Percentiles rank a stretch among this genome's conserved stretches.
Conservation (phyloP, 2,329 filamentous ascomycete genomes). For the Microdochium nivale region DNA sequence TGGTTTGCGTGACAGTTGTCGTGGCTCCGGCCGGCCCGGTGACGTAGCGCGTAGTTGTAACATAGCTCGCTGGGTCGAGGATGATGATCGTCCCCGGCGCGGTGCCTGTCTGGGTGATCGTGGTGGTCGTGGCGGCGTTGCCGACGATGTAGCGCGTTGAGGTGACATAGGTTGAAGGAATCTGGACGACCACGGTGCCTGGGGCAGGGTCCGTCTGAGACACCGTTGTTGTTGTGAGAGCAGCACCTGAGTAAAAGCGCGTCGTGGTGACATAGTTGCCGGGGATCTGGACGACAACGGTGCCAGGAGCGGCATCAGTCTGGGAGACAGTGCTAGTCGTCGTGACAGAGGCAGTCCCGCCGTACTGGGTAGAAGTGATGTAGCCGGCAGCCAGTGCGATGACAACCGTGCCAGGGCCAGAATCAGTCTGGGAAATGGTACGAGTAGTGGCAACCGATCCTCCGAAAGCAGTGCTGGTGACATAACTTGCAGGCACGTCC, state of each 20-base stretch:
- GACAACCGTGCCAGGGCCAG: neutral
- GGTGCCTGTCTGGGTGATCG: neutral
- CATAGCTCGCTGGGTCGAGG: neutral
- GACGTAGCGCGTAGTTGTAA: neutral
- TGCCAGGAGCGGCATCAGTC: neutral
- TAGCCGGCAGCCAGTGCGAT: neutral
- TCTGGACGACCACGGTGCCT: neutral
- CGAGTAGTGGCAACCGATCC: neutral
- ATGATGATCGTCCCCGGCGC: neutral
- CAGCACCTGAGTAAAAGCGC: neutral
- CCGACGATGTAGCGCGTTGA: neutral
- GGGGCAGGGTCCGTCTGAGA: neutral
- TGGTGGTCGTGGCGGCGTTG: neutral
- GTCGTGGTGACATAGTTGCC: conserved; percentile 1
- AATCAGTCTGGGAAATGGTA: neutral
- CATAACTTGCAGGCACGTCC: neutral
- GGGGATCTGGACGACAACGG: neutral
- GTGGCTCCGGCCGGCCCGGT: neutral
- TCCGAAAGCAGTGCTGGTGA: neutral
- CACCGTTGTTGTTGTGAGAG: neutral
- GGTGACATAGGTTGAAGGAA: neutral
- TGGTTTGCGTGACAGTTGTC: neutral
- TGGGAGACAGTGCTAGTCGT: neutral
- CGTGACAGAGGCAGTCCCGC: neutral
- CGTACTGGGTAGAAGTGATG: neutral